Percentiles rank a stretch among this genome's conserved stretches.
Evolutionary conservation across 2,329 filamentous ascomycete species (phyloP).

Genomic region (Colletotrichum paranaense): DNA sequence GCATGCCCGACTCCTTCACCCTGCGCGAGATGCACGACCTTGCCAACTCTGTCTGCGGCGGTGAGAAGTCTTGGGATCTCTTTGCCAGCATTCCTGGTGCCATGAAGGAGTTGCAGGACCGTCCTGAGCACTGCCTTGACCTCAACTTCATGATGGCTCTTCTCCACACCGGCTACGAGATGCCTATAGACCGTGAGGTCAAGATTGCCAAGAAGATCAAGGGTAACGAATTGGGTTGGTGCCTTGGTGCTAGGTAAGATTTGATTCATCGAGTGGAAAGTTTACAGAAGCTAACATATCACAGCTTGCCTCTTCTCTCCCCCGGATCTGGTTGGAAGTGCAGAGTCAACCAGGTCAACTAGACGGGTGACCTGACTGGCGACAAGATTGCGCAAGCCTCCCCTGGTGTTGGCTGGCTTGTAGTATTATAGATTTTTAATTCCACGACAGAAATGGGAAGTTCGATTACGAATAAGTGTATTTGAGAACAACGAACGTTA

Average conservation of each 20-base stretch:
- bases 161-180: slow-evolving; percentile 95
- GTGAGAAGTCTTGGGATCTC: slow-evolving; percentile 80
- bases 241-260: slow-evolving; percentile 90
- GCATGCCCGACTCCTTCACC: slow-evolving; percentile 98
- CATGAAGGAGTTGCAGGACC: slow-evolving; percentile 80
- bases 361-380: slow-evolving; percentile 41
- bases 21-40: slow-evolving; percentile 90
- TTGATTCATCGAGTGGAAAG: not conserved
- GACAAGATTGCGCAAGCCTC: slow-evolving; percentile 3
- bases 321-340: slow-evolving; percentile 91
- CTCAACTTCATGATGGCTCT: slow-evolving; percentile 96
- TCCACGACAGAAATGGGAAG: slow-evolving; percentile 34
- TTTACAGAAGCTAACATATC: slow-evolving; percentile 48
- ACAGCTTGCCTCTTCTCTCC: slow-evolving; percentile 83
- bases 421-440: slow-evolving; percentile 38
- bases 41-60: slow-evolving; percentile 85
- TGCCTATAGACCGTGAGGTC: slow-evolving; percentile 95
- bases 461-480: slow-evolving; percentile 31
- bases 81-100: slow-evolving; percentile 83
- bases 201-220: slow-evolving; percentile 99
- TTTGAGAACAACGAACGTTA: slow-evolving; percentile 20
- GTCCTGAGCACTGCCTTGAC: slow-evolving; percentile 94
- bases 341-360: slow-evolving; percentile 81
- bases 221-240: slow-evolving; percentile 97
- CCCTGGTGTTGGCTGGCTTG: slow-evolving; percentile 26